Percentiles rank a stretch among this genome's conserved stretches.
phyloP scores from a whole-genome alignment of 2,329 filamentous ascomycete species.

The Camillea tinctor region DNA sequence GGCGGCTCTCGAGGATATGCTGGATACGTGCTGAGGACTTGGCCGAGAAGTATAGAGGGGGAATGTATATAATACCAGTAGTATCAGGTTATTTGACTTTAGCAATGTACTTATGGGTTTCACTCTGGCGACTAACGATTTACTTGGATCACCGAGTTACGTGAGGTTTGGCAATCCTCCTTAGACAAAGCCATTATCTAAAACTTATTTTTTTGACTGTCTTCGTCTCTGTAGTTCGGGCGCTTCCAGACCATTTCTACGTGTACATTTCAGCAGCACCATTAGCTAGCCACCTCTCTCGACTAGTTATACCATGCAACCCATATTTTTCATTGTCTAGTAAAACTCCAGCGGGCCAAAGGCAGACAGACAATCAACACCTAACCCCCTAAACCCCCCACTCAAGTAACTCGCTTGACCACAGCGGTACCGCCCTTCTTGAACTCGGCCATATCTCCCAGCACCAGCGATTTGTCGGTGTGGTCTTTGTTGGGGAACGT shows the following conservation, averaged over 20 bases:
- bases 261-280: conserved; percentile 1
- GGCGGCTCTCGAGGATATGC: conserved; percentile 61
- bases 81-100: no score
- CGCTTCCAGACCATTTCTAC: conserved; percentile 8
- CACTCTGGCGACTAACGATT: no score
- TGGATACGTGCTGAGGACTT: conserved; percentile 59
- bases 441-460: conserved; percentile 63
- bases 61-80: no score
- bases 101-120: no score
- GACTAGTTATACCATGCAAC: conserved; percentile 1
- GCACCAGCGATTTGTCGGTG: conserved; percentile 59
- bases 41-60: no score
- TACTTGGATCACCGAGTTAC: no score
- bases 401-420: conserved; percentile 49
- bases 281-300: conserved; percentile 1
- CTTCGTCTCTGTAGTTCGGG: neutral
- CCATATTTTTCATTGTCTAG: conserved; percentile 7
- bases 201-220: no score
- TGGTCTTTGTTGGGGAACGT: conserved; percentile 83
- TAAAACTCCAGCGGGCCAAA: conserved; percentile 1
- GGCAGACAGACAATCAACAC: no score
- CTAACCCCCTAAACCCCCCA: no score
- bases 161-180: no score
- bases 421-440: conserved; percentile 65
- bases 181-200: neutral